Percentiles rank a stretch among this genome's conserved stretches.
Conservation (phyloP, 2,329 filamentous ascomycete genomes). For the Metarhizium robertsii region DNA sequence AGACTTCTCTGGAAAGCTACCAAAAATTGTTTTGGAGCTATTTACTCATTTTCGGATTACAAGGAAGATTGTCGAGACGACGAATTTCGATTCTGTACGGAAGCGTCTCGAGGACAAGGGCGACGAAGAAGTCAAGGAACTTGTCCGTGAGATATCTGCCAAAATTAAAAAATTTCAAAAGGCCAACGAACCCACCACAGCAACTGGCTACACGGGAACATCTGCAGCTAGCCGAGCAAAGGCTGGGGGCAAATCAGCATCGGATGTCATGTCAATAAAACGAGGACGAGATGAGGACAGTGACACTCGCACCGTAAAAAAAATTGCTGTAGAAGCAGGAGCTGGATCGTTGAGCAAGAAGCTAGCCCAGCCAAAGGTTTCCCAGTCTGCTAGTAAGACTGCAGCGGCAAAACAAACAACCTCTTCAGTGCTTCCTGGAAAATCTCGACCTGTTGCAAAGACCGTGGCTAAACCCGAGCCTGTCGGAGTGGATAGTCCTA, state of each 20-base stretch:
- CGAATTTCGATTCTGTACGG: constrained; percentile 57
- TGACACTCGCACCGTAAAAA: constrained; percentile 31
- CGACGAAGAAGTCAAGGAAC: constrained; percentile 52
- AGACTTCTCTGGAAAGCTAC: constrained; percentile 43
- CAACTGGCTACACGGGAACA: constrained; percentile 29
- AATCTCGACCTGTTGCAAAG: constrained; percentile 35
- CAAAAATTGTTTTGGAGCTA: constrained; percentile 48
- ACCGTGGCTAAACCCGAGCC: constrained; percentile 27
- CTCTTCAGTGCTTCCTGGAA: constrained; percentile 37
- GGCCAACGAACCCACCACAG: constrained; percentile 21
- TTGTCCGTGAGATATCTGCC: constrained; percentile 48
- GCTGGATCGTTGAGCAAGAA: constrained; percentile 30
- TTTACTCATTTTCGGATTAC: constrained; percentile 55
- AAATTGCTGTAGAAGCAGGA: constrained; percentile 31
- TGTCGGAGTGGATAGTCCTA: constrained; percentile 15
- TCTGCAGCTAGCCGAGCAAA: constrained; percentile 29
- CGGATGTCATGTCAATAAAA: constrained; percentile 22
- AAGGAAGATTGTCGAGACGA: constrained; percentile 50
- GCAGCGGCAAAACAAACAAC: constrained; percentile 20
- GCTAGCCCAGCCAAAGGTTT: constrained; percentile 25
- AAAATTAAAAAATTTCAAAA: constrained; percentile 33
- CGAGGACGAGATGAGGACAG: constrained; percentile 30
- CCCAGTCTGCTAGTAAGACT: constrained; percentile 19
- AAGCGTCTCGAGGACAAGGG: constrained; percentile 54
- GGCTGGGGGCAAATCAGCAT: constrained; percentile 19